Evolutionary conservation across 257 asterid genomes (phyloP), one percentile per base, ranked within the genome.

Genomic region (Forsythia suspensa): DNA sequence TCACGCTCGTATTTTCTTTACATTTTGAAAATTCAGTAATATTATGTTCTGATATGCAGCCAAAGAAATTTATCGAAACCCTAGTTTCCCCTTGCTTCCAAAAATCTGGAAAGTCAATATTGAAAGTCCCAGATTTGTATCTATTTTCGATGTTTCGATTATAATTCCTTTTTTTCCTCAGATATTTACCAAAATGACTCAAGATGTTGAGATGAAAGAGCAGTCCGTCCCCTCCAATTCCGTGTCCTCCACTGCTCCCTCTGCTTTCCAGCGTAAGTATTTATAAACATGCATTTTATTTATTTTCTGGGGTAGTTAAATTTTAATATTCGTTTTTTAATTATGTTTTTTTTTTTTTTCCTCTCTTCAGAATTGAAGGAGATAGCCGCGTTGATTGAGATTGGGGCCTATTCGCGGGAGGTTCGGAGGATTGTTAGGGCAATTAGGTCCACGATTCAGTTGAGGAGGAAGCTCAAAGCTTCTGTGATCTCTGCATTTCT

Each of bases 171-270:
- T 81, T 15, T 39, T 85, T 83, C 80, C 85, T 66, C 88, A 90
- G 91, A 37, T 86, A 65, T 68, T 78, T 76, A 71, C 79, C 16
- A 87, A 77, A 59, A 88, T 90, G 97, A 89, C 94, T 83, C 93
- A 89, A 85, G 98, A 92, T 63, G 88, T 88, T 76, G 96, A 91
- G 83, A 92, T 92, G 97, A 88, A 88, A 77, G 97, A 92, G 85
- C 95, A 90, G 71, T 87, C 84, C 15, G 90, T 90, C 69, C 82
- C 91, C 40, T 82, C 96, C 79, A 80, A 86, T 78, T 80, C 91
- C 18, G 76, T 84, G 51, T 15, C 90, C 51, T 70, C 88, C 39
- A 41, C 83, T 73, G 72, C 77, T 46, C 90, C 90, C 44, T 80
- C 94, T 12, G 80, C 82, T 75, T 82, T 92, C 34, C 93, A 88